Evolutionary conservation across 441 rosid genomes (phyloP).

Genomic region (Corymbia calophylla): DNA sequence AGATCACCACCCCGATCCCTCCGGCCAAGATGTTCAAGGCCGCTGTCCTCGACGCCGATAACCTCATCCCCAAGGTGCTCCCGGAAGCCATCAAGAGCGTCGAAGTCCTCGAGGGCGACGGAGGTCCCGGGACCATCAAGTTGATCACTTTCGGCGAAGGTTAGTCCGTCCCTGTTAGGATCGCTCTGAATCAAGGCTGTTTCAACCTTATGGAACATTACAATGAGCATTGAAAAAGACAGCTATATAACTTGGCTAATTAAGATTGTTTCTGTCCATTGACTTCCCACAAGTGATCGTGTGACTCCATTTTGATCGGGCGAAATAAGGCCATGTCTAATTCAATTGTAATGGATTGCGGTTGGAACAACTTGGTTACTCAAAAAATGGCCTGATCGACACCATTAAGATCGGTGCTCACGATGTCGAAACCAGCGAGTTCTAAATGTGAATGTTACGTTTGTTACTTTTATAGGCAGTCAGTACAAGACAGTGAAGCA

Average conservation of each 20-base stretch:
- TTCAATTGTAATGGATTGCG: not conserved
- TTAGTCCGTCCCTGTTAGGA: not conserved
- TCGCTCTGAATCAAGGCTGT: not conserved
- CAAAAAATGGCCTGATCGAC: not conserved
- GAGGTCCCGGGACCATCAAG: slow-evolving; percentile 7
- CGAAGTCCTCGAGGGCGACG: slow-evolving; percentile 5
- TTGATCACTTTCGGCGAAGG: slow-evolving; percentile 5
- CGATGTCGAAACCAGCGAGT: not conserved
- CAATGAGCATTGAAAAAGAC: not conserved
- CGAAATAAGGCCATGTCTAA: not conserved
- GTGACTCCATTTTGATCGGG: not conserved
- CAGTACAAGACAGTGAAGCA: not conserved
- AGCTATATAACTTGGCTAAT: no score
- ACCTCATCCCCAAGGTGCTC: slow-evolving; percentile 3
- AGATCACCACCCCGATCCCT: not conserved
- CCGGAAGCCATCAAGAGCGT: not conserved
- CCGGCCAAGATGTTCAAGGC: slow-evolving; percentile 12
- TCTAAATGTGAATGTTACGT: not conserved
- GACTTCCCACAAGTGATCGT: not conserved
- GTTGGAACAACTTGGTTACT: not conserved
- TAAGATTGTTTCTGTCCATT: not conserved
- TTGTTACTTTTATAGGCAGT: not conserved
- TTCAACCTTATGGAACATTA: not conserved
- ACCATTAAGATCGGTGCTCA: not conserved
- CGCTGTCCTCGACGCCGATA: not conserved